phyloP scores from a whole-genome alignment of 2,329 filamentous ascomycete species.

The Pseudopyricularia cyperi region DNA sequence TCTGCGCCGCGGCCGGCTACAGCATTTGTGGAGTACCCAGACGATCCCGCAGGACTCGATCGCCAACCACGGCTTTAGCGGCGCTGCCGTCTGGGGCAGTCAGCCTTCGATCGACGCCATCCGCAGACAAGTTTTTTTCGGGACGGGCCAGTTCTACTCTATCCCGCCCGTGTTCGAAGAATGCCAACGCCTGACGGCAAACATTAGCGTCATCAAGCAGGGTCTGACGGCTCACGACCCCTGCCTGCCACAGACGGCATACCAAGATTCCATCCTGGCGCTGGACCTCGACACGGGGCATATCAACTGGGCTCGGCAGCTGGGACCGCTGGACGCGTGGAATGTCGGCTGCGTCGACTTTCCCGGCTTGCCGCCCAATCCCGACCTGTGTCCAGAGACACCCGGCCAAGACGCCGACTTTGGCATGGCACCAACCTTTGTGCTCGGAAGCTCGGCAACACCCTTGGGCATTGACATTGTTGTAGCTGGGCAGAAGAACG shows the following conservation, averaged over 20 bases:
- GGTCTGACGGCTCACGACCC: conserved; percentile 5
- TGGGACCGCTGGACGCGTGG: conserved; percentile 11
- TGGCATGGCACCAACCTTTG: conserved; percentile 15
- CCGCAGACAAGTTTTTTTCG: conserved; percentile 15
- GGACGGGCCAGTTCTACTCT: conserved; percentile 17
- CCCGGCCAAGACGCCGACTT: conserved; percentile 11
- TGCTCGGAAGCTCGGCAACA: conserved; percentile 8
- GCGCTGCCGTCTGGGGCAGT: conserved; percentile 16
- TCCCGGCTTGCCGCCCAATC: not conserved
- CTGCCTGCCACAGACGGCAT: conserved; percentile 11
- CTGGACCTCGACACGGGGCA: conserved; percentile 10
- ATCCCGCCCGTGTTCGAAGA: conserved; percentile 9
- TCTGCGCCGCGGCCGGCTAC: conserved; percentile 10
- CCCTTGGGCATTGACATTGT: conserved; percentile 11
- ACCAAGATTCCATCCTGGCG: conserved; percentile 15
- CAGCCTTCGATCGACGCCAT: conserved; percentile 16
- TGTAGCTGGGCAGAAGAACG: conserved; percentile 18
- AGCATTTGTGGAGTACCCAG: conserved; percentile 9
- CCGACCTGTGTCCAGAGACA: conserved; percentile 4
- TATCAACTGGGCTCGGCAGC: conserved; percentile 14
- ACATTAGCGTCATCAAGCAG: not conserved
- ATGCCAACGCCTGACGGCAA: conserved; percentile 10
- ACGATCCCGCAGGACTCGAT: conserved; percentile 5
- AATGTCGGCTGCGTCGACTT: conserved; percentile 8
- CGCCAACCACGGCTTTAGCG: conserved; percentile 8